These are phyloP conservation scores for Penicillium canescens DNA, from an alignment of 495 filamentous ascomycete species.

Conservation along the genomic window DNA sequence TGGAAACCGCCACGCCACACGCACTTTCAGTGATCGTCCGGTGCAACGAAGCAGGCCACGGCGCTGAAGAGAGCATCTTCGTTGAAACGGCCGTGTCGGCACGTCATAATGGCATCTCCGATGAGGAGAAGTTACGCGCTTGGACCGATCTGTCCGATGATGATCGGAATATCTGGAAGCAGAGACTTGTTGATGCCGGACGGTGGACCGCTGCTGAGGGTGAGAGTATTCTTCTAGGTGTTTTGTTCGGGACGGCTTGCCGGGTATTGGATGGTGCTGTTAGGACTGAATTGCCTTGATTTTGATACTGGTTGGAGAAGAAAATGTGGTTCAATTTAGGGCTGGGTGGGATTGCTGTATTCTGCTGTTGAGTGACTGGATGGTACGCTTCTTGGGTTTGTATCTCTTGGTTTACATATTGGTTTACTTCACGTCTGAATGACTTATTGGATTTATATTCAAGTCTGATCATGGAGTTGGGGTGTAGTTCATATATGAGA, in stretches of 20 bases:
- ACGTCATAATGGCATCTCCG: conserved; percentile 2
- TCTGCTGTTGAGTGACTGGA: not conserved
- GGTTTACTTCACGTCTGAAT: conserved; percentile 9
- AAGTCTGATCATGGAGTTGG: not conserved
- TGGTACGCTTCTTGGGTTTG: not conserved
- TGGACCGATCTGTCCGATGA: conserved; percentile 66
- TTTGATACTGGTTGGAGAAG: not conserved
- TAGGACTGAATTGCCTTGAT: conserved; percentile 20
- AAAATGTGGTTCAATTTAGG: too few species aligned
- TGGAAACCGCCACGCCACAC: conserved; percentile 16
- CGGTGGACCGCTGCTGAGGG: conserved; percentile 73
- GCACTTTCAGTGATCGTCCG: conserved; percentile 27
- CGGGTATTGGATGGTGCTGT: conserved; percentile 55
- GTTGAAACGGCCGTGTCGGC: conserved; percentile 20
- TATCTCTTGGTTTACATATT: not conserved
- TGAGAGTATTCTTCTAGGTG: conserved; percentile 68
- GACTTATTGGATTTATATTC: conserved; percentile 1
- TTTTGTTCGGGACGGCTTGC: conserved; percentile 72
- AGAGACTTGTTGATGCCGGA: conserved; percentile 64
- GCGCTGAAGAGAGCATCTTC: conserved; percentile 22
- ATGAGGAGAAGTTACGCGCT: conserved; percentile 43
- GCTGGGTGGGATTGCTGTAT: too few species aligned
- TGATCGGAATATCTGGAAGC: conserved; percentile 68
- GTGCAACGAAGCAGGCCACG: conserved; percentile 18
- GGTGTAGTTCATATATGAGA: not conserved